Conservation (phyloP, 768 basidiomycete species). For the Pleurotus pulmonarius region DNA sequence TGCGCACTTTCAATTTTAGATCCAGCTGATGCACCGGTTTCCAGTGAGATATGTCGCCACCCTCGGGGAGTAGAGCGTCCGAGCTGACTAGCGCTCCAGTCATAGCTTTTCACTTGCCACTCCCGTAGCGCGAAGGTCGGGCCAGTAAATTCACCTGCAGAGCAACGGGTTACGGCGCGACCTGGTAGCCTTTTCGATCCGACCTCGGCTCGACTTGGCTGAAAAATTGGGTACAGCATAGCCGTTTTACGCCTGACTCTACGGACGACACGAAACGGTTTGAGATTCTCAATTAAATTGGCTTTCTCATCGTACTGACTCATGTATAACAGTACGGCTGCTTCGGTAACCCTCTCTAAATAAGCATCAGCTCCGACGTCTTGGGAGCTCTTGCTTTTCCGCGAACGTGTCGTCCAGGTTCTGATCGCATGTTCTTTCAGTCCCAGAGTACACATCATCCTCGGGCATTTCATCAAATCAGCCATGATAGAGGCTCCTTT, state of each 20-base stretch:
- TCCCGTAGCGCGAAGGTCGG: neutral
- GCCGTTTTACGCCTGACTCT: neutral
- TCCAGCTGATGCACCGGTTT: neutral
- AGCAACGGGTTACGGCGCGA: neutral
- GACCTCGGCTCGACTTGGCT: neutral
- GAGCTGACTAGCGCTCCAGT: neutral
- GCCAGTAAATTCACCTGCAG: neutral
- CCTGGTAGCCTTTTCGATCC: neutral
- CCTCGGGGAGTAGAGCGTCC: neutral
- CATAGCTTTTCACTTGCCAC: neutral
- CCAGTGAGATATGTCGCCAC: neutral
- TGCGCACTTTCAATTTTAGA: neutral
- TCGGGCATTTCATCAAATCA: no score
- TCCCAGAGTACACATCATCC: no score
- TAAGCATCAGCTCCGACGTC: constrained; percentile 1
- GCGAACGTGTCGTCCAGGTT: neutral
- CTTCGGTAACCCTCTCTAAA: neutral
- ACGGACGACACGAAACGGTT: no score
- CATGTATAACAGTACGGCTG: neutral
- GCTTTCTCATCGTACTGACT: neutral
- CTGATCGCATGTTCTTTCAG: neutral
- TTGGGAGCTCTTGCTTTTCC: neutral
- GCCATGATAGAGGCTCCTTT: neutral
- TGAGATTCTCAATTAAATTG: no score
- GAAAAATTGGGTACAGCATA: neutral